A percentile compares a stretch with the other conserved stretches of the same genome.
Conservation (phyloP, 208 protist species). For the Trypanosoma melophagium region DNA sequence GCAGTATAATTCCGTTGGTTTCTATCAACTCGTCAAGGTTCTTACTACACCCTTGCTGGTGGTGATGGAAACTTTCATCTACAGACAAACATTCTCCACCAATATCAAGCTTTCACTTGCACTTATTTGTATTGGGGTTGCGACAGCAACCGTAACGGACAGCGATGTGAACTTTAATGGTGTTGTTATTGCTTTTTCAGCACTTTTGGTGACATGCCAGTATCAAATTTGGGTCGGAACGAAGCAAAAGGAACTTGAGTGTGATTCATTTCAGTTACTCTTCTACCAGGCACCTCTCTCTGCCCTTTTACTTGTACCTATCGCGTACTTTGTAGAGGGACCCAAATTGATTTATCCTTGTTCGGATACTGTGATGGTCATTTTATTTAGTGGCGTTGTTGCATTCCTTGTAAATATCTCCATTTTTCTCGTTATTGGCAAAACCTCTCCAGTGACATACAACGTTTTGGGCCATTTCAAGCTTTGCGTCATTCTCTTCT, state of each 20-base stretch:
- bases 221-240: conserved; percentile 89
- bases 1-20: conserved; percentile 85
- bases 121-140: conserved; percentile 66
- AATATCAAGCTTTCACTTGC: conserved; percentile 53
- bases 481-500: conserved; percentile 66
- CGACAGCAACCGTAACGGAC: conserved; percentile 70
- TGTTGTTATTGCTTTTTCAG: conserved; percentile 55
- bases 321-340: conserved; percentile 54
- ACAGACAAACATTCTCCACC: conserved; percentile 44
- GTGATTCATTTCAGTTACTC: conserved; percentile 82
- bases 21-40: conserved; percentile 90
- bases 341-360: conserved; percentile 30
- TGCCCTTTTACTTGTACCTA: conserved; percentile 53
- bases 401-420: conserved; percentile 89
- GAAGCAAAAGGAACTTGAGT: conserved; percentile 81
- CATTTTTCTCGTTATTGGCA: conserved; percentile 87
- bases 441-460: conserved; percentile 86
- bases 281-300: conserved; percentile 87
- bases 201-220: conserved; percentile 74
- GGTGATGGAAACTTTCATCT: conserved; percentile 66
- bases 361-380: conserved; percentile 31
- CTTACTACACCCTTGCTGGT: conserved; percentile 72
- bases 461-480: conserved; percentile 90
- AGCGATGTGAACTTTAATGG: conserved; percentile 66
- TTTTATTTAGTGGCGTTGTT: conserved; percentile 53